Percentiles rank a stretch among this genome's conserved stretches.
phyloP scores from a whole-genome alignment of 352 stramenopile genomes.

The Stephanocyclus meneghinianus region DNA sequence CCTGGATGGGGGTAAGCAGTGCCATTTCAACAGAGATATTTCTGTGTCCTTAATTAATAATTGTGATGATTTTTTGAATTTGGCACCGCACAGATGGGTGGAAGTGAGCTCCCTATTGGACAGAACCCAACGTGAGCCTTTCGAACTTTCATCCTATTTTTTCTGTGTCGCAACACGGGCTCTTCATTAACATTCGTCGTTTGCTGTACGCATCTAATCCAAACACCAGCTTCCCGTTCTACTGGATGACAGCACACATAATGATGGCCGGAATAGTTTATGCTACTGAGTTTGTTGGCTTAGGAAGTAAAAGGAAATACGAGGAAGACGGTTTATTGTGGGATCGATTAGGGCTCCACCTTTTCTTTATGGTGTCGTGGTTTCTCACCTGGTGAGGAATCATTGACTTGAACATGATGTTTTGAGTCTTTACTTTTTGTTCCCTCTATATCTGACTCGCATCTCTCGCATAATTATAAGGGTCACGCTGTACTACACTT shows the following conservation, averaged over 20 bases:
- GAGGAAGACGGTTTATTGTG: slow-evolving; percentile 53
- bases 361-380: slow-evolving; percentile 63
- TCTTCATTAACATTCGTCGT: too few species aligned
- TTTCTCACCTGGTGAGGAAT: slow-evolving; percentile 35
- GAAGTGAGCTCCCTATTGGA: slow-evolving; percentile 55
- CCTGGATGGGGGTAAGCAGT: slow-evolving; percentile 61
- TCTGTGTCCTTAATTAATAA: too few species aligned
- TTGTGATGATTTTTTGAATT: too few species aligned
- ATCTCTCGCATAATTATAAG: background rate
- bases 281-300: slow-evolving; percentile 58
- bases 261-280: slow-evolving; percentile 62
- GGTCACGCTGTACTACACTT: slow-evolving; percentile 62
- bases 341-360: slow-evolving; percentile 63
- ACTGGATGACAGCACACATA: slow-evolving; percentile 70
- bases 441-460: background rate
- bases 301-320: slow-evolving; percentile 35
- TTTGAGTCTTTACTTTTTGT: background rate
- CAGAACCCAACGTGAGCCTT: slow-evolving; percentile 50
- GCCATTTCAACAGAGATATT: background rate
- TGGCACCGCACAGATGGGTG: slow-evolving; percentile 18
- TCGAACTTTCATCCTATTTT: too few species aligned
- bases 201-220: too few species aligned
- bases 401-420: background rate
- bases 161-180: too few species aligned
- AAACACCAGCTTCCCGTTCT: slow-evolving; percentile 66